Conservation (phyloP, 1,139 yeast species). For the Entelexis paramagnoliae region DNA sequence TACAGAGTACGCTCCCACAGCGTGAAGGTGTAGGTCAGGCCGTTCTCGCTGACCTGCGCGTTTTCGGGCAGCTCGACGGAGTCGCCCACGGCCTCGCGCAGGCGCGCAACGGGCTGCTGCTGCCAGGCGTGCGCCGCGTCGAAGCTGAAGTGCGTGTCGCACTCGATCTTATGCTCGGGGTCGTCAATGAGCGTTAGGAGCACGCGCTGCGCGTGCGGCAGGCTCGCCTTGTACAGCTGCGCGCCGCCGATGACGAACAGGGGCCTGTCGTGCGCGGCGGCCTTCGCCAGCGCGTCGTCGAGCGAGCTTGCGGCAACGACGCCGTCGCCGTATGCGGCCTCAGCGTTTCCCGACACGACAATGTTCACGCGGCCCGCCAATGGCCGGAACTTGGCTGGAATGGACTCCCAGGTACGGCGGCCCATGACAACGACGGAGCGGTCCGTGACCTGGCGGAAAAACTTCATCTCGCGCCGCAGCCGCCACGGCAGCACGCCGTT, state of each 20-base stretch:
- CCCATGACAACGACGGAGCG: slow-evolving; percentile 90
- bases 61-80: slow-evolving; percentile 33
- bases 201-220: slow-evolving; percentile 44
- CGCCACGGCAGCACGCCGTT: slow-evolving; percentile 85
- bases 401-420: slow-evolving; percentile 89
- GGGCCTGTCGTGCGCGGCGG: slow-evolving; percentile 23
- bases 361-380: slow-evolving; percentile 66
- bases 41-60: slow-evolving; percentile 41
- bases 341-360: slow-evolving; percentile 48
- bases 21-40: slow-evolving; percentile 41
- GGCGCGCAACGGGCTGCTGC: slow-evolving; percentile 30
- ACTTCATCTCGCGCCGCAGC: slow-evolving; percentile 71
- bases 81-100: slow-evolving; percentile 38
- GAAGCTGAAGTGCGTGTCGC: slow-evolving; percentile 52
- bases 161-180: slow-evolving; percentile 29
- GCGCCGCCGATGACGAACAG: slow-evolving; percentile 85
- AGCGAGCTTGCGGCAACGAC: slow-evolving; percentile 41
- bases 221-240: slow-evolving; percentile 58
- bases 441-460: slow-evolving; percentile 66
- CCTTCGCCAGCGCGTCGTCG: slow-evolving; percentile 35
- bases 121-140: slow-evolving; percentile 30
- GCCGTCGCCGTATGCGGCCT: slow-evolving; percentile 26
- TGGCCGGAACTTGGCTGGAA: slow-evolving; percentile 77
- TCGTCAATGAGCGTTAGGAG: slow-evolving; percentile 60
- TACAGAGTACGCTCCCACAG: slow-evolving; percentile 34